These are phyloP conservation scores for Eragrostis curvula DNA, from an alignment of 176 grass and related monocot genomes.

Conservation along the genomic window DNA sequence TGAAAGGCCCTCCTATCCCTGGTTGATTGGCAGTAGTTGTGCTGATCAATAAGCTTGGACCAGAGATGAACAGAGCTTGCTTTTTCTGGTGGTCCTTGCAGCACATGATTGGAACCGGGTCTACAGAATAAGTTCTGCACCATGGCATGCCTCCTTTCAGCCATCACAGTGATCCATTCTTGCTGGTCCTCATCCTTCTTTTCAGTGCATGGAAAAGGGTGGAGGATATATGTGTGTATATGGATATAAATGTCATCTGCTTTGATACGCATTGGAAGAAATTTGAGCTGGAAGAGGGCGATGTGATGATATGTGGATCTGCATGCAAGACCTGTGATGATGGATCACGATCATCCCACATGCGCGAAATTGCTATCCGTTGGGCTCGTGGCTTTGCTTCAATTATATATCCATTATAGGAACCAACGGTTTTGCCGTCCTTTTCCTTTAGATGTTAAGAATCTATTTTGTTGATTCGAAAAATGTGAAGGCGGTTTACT, in stretches of 20 bases:
- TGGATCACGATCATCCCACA: neutral
- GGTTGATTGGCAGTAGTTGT: neutral
- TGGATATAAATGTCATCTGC: constrained; percentile 23
- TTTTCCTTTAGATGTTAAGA: no score
- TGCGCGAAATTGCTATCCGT: neutral
- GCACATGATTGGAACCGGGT: constrained; percentile 45
- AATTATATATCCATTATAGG: neutral
- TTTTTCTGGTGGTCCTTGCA: constrained; percentile 1
- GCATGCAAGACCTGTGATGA: neutral
- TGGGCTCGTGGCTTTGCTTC: constrained; percentile 5
- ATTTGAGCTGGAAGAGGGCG: neutral
- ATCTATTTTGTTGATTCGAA: neutral
- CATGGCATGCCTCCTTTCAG: constrained; percentile 48
- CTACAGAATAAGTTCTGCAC: constrained; percentile 50
- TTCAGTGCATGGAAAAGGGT: neutral
- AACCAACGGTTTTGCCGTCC: neutral
- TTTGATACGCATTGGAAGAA: constrained; percentile 30
- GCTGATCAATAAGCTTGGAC: constrained; percentile 3
- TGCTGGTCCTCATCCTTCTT: constrained; percentile 14
- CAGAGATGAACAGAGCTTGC: constrained; percentile 19
- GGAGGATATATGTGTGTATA: neutral
- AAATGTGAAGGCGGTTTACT: neutral
- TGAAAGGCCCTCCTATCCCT: no score
- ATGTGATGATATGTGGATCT: constrained; percentile 27
- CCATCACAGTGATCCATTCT: constrained; percentile 31